Base-by-base conservation (phyloP, 106 monocot genomes). In the Allium cepa region DNA sequence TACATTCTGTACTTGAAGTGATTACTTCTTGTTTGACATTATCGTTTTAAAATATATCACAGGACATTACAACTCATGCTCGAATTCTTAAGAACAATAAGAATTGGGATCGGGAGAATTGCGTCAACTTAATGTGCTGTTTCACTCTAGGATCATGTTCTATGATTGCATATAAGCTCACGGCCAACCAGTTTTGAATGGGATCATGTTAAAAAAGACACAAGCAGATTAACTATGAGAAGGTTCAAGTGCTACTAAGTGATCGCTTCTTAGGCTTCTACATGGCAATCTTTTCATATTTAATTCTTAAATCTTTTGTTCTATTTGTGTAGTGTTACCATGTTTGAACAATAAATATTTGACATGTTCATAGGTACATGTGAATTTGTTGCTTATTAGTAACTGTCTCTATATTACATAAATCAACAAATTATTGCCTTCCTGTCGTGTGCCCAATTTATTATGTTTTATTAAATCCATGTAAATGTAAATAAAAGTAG, bases 101-200 rank as follows among this genome's bases (percentile, higher is more conserved):
- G 69, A 92, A 99, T 66, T 99, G 99, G 99, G 99, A 99, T 55
- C 89, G 99, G 7, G 99, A 99, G 69, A 99, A 93, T 58, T 99
- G 99, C 78, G 92, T 99, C 57, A 66, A 93, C 9, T 58, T 99
- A 51, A 93, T 92, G 1, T 99, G 99, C 71, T 93, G 99, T 68
- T 99, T 99, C 62, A 99, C 99, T 22, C 99, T 92, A n/a, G 99
- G 99, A 12, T 99, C 99, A 10, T 99, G 99, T 67, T 99, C 99
- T 26, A 64, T 99, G 79, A 99, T 93, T 11, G 99, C 99, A 47
- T 99, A 99, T 62, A 99, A 99, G 78, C 79, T 99, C 1, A 99
- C 99, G n/a, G n/a, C 99, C 92, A 56, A 81, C 90, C 4, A 92
- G 99, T 56, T 99, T 93, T 49, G 99, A 99, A 63, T 99, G 99